These are phyloP conservation scores for Fusarium protoensiforme DNA, from an alignment of 2,329 filamentous ascomycete genomes.

Conservation along the genomic window DNA sequence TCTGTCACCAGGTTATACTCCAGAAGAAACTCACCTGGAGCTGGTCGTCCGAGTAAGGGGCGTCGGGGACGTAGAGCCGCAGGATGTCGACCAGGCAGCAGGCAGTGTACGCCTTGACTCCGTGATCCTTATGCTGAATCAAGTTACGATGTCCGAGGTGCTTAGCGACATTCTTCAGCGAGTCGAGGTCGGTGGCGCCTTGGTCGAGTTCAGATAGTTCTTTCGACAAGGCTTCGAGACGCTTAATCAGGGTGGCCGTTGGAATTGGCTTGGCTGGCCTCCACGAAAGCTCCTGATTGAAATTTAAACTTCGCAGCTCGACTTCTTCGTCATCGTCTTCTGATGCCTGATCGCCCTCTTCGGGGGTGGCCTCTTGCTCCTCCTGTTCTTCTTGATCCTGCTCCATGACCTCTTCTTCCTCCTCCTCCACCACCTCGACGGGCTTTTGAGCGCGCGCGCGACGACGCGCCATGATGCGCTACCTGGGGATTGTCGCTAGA, in stretches of 20 bases:
- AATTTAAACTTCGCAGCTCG: conserved; percentile 67
- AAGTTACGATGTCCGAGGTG: conserved; percentile 86
- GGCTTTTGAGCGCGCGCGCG: conserved; percentile 49
- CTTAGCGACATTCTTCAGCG: conserved; percentile 84
- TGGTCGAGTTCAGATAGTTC: conserved; percentile 90
- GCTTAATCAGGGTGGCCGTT: conserved; percentile 81
- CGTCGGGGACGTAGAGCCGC: conserved; percentile 91
- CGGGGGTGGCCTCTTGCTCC: conserved; percentile 31
- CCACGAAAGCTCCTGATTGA: conserved; percentile 90
- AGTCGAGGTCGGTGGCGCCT: conserved; percentile 84
- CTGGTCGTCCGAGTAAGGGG: conserved; percentile 90
- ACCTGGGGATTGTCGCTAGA: conserved; percentile 6
- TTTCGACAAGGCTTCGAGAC: conserved; percentile 82
- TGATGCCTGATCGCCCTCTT: conserved; percentile 25
- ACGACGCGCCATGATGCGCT: conserved; percentile 51
- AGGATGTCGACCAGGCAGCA: conserved; percentile 94
- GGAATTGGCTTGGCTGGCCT: conserved; percentile 90
- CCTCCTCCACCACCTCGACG: conserved; percentile 44
- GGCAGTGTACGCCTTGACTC: conserved; percentile 88
- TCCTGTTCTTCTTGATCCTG: conserved; percentile 32
- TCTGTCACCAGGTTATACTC: not conserved
- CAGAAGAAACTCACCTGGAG: conserved; percentile 73
- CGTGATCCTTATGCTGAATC: conserved; percentile 90
- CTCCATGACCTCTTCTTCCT: conserved; percentile 40
- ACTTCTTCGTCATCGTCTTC: conserved; percentile 39